Conservation (phyloP, 169 alveolate species). For the Eimeria necatrix region DNA sequence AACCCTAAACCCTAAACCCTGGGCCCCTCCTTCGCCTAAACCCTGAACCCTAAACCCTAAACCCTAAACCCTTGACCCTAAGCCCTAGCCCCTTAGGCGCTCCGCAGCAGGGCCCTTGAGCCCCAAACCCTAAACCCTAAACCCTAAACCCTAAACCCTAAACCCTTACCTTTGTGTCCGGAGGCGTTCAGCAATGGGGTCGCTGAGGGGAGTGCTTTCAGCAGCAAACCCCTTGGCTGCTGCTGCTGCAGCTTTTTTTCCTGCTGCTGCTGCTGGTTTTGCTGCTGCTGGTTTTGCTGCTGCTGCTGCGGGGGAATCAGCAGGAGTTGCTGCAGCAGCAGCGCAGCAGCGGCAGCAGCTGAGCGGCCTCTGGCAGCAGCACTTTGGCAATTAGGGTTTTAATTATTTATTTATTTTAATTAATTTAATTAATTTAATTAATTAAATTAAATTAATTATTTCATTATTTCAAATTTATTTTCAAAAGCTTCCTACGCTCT, state of each 20-base stretch:
- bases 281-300: background rate
- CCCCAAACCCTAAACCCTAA: background rate
- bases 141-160: conserved; percentile 1
- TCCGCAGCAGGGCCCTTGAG: too few relatives aligned
- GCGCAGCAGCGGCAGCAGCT: too few relatives aligned
- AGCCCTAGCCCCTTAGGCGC: background rate
- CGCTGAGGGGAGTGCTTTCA: background rate
- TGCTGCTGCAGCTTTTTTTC: background rate
- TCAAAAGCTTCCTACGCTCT: background rate
- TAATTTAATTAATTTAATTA: too few relatives aligned
- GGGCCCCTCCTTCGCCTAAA: background rate
- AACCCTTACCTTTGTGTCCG: background rate
- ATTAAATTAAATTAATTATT: too few relatives aligned
- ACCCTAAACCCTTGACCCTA: background rate
- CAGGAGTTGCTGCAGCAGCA: too few relatives aligned
- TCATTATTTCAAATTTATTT: too few relatives aligned
- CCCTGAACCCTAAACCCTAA: background rate
- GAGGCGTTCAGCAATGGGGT: background rate
- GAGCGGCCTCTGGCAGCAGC: too few relatives aligned
- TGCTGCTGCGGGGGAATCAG: too few relatives aligned
- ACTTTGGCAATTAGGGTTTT: too few relatives aligned
- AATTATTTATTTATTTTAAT: too few relatives aligned
- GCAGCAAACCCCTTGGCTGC: background rate
- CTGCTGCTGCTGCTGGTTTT: background rate
- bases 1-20: conserved; percentile 8